Percentiles rank a stretch among this genome's conserved stretches.
Conservation (phyloP, 306 rosid genomes). For the Sophora flavescens region DNA sequence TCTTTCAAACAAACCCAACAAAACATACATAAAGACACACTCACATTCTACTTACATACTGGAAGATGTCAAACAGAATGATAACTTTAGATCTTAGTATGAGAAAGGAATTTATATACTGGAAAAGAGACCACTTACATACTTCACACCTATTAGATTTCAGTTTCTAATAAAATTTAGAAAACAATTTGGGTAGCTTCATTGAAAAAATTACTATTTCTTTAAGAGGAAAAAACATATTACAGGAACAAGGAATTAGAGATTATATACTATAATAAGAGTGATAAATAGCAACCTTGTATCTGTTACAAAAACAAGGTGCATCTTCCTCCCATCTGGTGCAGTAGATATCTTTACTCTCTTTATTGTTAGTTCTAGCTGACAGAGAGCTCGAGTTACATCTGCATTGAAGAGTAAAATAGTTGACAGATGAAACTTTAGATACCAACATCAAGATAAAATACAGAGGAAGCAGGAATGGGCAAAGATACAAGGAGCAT, state of each 20-base stretch:
- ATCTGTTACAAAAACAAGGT: slow-evolving; percentile 68
- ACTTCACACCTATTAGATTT: too few species aligned
- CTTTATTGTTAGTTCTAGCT: slow-evolving; percentile 63
- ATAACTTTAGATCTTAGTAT: too few species aligned
- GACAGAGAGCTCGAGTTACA: slow-evolving; percentile 65
- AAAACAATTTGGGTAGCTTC: neutral
- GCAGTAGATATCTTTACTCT: slow-evolving; percentile 70
- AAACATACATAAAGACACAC: neutral
- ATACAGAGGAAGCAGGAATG: neutral
- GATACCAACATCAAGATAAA: slow-evolving; percentile 7
- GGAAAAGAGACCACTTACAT: too few species aligned
- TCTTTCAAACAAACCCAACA: neutral
- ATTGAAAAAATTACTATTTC: neutral
- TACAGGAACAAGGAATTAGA: neutral
- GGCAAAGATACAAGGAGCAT: neutral
- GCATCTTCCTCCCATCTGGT: slow-evolving; percentile 71
- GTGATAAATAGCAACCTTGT: slow-evolving; percentile 55
- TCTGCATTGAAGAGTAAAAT: slow-evolving; percentile 43
- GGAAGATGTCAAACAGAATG: too few species aligned
- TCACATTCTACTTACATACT: too few species aligned
- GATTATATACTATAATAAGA: neutral
- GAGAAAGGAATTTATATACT: too few species aligned
- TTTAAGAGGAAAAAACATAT: neutral
- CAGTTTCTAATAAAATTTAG: neutral
- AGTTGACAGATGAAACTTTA: neutral